Evolutionary conservation across 768 basidiomycete genomes (phyloP), one percentile per base, ranked within the genome.

Genomic region (Kwoniella sp.): DNA sequence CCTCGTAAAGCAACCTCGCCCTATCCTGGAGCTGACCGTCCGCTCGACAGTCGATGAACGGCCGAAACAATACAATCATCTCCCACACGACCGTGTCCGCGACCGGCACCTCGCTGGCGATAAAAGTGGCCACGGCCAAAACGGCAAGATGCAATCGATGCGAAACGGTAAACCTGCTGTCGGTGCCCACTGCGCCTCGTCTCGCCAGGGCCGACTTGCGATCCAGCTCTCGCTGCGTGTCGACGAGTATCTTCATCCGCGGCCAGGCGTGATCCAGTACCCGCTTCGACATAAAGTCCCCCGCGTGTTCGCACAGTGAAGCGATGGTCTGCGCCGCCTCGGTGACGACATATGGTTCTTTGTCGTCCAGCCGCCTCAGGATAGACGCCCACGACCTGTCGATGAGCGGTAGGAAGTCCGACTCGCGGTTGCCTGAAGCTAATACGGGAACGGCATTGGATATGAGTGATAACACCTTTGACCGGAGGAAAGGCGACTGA

Each of bases 261-360:
- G 93, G 93, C 92, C 93, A 98, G 17, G 90, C 80, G 57, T 96
- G 88, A 59, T 95, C 89, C 82, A 91, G 86, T 27, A 98, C 80
- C 48, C 87, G 79, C 28, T 82, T 78, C 42, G 80, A 80, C 87
- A 98, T 92, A 75, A 88, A 95, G 47, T 81, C 82, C 22, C 92
- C 95, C 23, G 83, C 81, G 59, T 87, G 78, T 31, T 66, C 75
- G 0, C 83, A 81, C 32, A 99, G 77, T 0, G 81, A 75, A 59
- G 87, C 86, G n/a, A 96, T 76, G 37, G 95, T 76, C 3, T 74
- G 76, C 1, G 86, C 84, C 0, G 89, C 84, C 20, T 86, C 85
- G 47, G 81, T 81, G 56, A 90, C 81, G 25, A 98, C 89, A 33
- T 46, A 54, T 62, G 83, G 91, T 67, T 91, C 86, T 0, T 78